Evolutionary conservation across 495 filamentous ascomycete species (phyloP).

Genomic region (Aspergillus carlsbadensis): DNA sequence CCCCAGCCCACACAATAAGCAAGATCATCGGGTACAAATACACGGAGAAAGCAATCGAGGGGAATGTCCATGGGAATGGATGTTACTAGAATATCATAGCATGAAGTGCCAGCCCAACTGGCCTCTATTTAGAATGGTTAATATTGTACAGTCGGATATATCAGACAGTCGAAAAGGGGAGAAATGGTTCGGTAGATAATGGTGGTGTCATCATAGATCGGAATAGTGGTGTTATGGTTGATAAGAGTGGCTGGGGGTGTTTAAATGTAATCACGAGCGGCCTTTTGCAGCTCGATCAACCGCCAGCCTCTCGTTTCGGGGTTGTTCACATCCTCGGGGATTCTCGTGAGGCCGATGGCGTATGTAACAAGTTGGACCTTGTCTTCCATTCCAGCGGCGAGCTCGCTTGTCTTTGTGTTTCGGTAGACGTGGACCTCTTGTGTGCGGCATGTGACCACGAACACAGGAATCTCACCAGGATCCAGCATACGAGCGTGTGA

Average conservation of each 20-base stretch:
- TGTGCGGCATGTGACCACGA: constrained; percentile 94
- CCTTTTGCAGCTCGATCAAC: constrained; percentile 98
- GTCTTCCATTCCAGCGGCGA: constrained; percentile 98
- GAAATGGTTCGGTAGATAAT: constrained; percentile 19
- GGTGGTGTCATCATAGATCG: constrained; percentile 12
- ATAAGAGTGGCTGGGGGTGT: constrained; percentile 1
- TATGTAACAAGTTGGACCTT: constrained; percentile 97
- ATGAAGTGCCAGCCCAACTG: constrained; percentile 37
- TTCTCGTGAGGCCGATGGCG: constrained; percentile 89
- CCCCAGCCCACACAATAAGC: not conserved
- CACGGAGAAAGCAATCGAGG: constrained; percentile 21
- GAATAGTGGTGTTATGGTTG: constrained; percentile 1
- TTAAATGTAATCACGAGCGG: constrained; percentile 91
- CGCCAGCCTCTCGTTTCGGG: constrained; percentile 95
- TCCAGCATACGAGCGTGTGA: constrained; percentile 86
- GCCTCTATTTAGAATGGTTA: constrained; percentile 36
- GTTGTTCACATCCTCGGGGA: constrained; percentile 94
- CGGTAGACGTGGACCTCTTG: constrained; percentile 97
- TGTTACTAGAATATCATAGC: constrained; percentile 32
- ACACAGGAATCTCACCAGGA: constrained; percentile 95
- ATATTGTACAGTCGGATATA: constrained; percentile 46
- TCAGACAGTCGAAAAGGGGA: constrained; percentile 30
- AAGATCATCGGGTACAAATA: constrained; percentile 13
- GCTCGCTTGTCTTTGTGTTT: constrained; percentile 81
- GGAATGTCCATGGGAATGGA: constrained; percentile 15